Conservation (phyloP, 345 rosid genomes). For the Abelmoschus esculentus region DNA sequence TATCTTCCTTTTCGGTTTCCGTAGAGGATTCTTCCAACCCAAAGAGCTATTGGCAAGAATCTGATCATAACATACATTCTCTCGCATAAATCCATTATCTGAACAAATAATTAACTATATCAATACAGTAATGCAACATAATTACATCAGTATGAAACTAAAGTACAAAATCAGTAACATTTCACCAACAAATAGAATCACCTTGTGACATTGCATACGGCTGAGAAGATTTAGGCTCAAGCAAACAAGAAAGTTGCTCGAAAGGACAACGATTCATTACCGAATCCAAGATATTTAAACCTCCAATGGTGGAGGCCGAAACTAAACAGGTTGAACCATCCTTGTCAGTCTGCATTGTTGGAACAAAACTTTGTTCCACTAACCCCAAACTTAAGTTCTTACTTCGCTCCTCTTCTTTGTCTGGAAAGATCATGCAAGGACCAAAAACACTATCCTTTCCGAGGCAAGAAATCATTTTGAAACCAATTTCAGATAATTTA, state of each 20-base stretch:
- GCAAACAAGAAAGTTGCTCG: neutral
- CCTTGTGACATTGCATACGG: neutral
- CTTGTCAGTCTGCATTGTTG: too few relatives aligned
- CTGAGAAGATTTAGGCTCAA: neutral
- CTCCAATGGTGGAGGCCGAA: neutral
- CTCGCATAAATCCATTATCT: too few relatives aligned
- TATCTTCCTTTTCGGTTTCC: conserved; percentile 20
- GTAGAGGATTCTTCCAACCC: neutral
- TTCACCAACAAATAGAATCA: too few relatives aligned
- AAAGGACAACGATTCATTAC: neutral
- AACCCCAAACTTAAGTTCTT: too few relatives aligned
- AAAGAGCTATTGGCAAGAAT: neutral
- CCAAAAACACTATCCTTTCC: neutral
- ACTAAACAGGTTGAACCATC: neutral
- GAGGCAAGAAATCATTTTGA: too few relatives aligned
- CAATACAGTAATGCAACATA: too few relatives aligned
- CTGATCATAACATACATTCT: too few relatives aligned
- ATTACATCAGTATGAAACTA: too few relatives aligned
- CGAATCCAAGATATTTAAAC: neutral
- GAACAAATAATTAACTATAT: too few relatives aligned
- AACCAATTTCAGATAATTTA: neutral
- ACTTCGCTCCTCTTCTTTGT: neutral
- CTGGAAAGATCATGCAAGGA: neutral
- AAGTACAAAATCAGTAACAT: neutral
- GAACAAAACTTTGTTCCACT: too few relatives aligned